Percentiles rank a stretch among this genome's conserved stretches.
These are phyloP conservation scores for Claviceps maximensis DNA, from an alignment of 2,329 filamentous ascomycete genomes.

Conservation along the genomic window DNA sequence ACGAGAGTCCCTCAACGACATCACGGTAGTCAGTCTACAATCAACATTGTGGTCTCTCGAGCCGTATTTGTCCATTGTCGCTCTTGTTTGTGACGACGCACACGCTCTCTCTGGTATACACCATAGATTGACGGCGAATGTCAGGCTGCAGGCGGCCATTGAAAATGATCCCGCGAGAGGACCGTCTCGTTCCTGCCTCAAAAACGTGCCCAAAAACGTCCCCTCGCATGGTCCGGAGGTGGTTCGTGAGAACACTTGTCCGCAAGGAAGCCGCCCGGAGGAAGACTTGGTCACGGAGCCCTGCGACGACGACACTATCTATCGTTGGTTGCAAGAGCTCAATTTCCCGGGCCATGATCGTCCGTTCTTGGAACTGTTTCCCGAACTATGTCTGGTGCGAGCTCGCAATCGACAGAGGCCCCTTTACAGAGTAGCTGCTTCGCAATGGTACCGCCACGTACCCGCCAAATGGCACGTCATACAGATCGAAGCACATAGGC, in stretches of 20 bases:
- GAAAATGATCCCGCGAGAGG: background rate
- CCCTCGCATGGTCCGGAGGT: background rate
- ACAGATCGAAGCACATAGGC: slow-evolving; percentile 12
- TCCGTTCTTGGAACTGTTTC: slow-evolving; percentile 16
- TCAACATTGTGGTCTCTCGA: background rate
- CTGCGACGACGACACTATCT: background rate
- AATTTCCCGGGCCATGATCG: slow-evolving; percentile 12
- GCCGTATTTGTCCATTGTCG: background rate
- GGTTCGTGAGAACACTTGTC: background rate
- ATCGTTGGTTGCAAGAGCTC: slow-evolving; percentile 6
- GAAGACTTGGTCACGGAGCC: background rate
- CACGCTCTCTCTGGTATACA: background rate
- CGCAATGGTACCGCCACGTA: slow-evolving; percentile 15
- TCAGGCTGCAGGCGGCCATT: background rate
- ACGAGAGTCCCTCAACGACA: background rate
- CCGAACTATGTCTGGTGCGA: slow-evolving; percentile 12
- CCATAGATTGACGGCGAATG: background rate
- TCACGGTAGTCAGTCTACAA: background rate
- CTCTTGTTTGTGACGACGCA: background rate
- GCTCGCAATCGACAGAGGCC: slow-evolving; percentile 8
- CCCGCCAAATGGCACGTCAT: slow-evolving; percentile 17
- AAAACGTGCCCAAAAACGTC: background rate
- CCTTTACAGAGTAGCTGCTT: slow-evolving; percentile 13
- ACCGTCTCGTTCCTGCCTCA: background rate
- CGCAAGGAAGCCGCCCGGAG: background rate